Conservation (phyloP, 495 filamentous ascomycete genomes). For the Aspergillus coremiiformis region DNA sequence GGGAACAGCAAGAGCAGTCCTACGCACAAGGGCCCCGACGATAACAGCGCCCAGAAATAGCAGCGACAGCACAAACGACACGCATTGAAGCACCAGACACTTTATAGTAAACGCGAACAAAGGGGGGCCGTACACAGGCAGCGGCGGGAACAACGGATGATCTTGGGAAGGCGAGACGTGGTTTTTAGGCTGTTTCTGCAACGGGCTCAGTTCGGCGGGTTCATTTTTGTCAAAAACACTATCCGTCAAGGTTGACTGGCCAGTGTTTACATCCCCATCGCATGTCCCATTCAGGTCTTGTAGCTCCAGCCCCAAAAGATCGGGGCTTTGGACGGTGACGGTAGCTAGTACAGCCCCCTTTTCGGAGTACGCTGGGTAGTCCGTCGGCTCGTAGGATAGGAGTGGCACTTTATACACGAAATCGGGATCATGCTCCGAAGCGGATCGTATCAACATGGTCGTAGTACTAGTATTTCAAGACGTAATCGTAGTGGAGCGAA, state of each 20-base stretch:
- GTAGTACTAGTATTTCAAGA: too few relatives aligned
- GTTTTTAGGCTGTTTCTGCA: not conserved
- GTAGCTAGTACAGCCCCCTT: not conserved
- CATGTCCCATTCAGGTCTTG: constrained; percentile 5
- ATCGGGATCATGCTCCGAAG: not conserved
- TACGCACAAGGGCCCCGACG: constrained; percentile 59
- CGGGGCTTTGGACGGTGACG: not conserved
- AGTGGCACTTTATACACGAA: not conserved
- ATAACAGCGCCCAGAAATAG: constrained; percentile 70
- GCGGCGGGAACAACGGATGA: constrained; percentile 80
- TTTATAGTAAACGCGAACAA: constrained; percentile 56
- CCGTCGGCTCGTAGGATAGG: not conserved
- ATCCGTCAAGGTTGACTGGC: constrained; percentile 10
- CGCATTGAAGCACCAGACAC: constrained; percentile 49
- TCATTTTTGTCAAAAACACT: constrained; percentile 8
- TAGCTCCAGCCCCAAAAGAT: constrained; percentile 1
- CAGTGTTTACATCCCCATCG: constrained; percentile 7
- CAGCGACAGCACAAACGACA: constrained; percentile 69
- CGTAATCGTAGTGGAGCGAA: not conserved
- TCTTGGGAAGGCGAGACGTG: not conserved
- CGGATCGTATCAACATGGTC: not conserved
- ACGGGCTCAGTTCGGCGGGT: not conserved
- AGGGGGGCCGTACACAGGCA: constrained; percentile 77
- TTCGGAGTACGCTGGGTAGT: not conserved
- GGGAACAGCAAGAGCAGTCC: constrained; percentile 43